Conservation (phyloP, 1,139 yeast genomes). For the Kodamaea arcana region DNA sequence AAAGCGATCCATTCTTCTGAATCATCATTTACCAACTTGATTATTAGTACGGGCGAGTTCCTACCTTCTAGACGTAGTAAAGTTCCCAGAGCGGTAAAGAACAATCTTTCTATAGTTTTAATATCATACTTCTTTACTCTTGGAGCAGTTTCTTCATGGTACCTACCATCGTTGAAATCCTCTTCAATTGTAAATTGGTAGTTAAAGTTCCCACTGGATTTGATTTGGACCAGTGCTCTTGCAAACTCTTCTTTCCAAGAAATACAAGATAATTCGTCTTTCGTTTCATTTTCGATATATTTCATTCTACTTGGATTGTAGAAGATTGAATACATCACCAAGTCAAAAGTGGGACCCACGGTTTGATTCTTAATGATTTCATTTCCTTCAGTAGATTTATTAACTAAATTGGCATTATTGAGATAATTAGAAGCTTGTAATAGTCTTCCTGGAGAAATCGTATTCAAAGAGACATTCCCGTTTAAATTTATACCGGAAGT, state of each 20-base stretch:
- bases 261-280: conserved; percentile 35
- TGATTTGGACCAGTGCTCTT: conserved; percentile 45
- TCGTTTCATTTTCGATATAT: conserved; percentile 26
- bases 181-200: conserved; percentile 53
- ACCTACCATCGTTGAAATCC: conserved; percentile 68
- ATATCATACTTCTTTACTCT: conserved; percentile 34
- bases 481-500: conserved; percentile 67
- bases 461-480: conserved; percentile 43
- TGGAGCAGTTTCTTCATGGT: conserved; percentile 57
- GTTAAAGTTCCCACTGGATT: conserved; percentile 21
- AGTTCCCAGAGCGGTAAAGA: conserved; percentile 71
- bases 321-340: conserved; percentile 62
- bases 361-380: conserved; percentile 12
- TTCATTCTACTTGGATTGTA: conserved; percentile 52
- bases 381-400: neutral
- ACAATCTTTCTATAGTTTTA: conserved; percentile 47
- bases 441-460: conserved; percentile 62
- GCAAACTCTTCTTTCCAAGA: conserved; percentile 78
- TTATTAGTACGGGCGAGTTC: conserved; percentile 63
- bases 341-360: conserved; percentile 61
- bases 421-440: conserved; percentile 60
- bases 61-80: conserved; percentile 62
- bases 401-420: conserved; percentile 21
- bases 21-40: conserved; percentile 37
- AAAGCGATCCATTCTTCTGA: conserved; percentile 51